Base-by-base conservation (phyloP, 31 red algal species). In the Asparagopsis taxiformis region DNA sequence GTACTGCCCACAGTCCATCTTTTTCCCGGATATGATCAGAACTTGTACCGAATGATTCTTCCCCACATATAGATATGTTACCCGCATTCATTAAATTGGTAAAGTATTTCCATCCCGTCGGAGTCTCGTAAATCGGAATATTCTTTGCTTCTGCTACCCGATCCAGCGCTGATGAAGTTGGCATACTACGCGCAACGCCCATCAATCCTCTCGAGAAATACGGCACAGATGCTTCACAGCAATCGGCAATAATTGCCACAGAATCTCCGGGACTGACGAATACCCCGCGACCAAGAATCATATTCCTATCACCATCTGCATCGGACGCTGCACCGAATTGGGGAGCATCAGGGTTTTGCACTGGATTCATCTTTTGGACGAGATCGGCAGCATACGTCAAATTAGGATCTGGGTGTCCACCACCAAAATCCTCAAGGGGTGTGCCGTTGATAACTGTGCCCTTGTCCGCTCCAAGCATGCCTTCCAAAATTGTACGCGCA, bases 101-200 rank as follows among this genome's bases (percentile, higher is more conserved):
- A 72, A 94, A 89, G 64, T 75, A 94, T 64, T 90, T 88, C 91
- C 91, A 94, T 21, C 91, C 91, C 21, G 85, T 90, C 10, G 91
- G 83, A 5, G 78, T 82, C 46, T 90, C 85, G 55, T 74, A 90
- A 34, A 77, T 11, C 1, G 60, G 53, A 41, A 94, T 62, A 55
- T 71, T 51, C 22, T 65, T 68, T 38, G 59, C 69, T 29, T 58
- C 79, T 15, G 91, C 79, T 5, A 94, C 84, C 19, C 67, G 30
- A 55, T 94, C 91, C 15, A 94, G 72, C 11, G 91, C 87, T 31
- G 69, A 59, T 23, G 80, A 86, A 19, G 79, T 88, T 22, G 82
- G 86, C 91, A 94, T 90, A 53, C 57, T 77, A 19, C 85, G 64
- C 24, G 77, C 91, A 3, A 79, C 79, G 3, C 88, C 88, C 7